Percentiles rank a stretch among this genome's conserved stretches.
Conservation (phyloP, 805 yeast species). For the Candida sakaeoensis region DNA sequence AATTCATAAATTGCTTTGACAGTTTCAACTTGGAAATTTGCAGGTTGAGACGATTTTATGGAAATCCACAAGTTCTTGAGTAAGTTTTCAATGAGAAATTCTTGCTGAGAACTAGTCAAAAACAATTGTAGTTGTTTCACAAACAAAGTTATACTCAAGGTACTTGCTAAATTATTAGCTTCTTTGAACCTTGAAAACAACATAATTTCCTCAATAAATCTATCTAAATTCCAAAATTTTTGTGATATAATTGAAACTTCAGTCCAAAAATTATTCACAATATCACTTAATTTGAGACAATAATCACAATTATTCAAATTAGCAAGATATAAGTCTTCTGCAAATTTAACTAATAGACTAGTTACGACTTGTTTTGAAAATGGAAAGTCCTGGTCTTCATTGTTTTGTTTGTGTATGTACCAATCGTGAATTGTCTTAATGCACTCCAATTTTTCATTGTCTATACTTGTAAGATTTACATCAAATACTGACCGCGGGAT, state of each 20-base stretch:
- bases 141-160: constrained; percentile 43
- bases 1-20: constrained; percentile 63
- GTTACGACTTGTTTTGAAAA: constrained; percentile 15
- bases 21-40: constrained; percentile 62
- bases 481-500: constrained; percentile 61
- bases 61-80: constrained; percentile 53
- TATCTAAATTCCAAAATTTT: background rate
- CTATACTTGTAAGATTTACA: constrained; percentile 1
- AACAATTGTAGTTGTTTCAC: constrained; percentile 32
- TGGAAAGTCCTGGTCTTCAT: constrained; percentile 11
- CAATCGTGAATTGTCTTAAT: constrained; percentile 15
- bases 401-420: constrained; percentile 14
- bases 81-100: constrained; percentile 37
- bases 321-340: constrained; percentile 17
- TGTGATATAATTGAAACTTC: constrained; percentile 16
- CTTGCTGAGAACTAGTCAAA: constrained; percentile 28
- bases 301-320: constrained; percentile 13
- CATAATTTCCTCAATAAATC: background rate
- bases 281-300: constrained; percentile 18
- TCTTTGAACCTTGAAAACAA: background rate
- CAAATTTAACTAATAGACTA: constrained; percentile 14
- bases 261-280: constrained; percentile 19
- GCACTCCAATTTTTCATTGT: constrained; percentile 8
- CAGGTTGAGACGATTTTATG: constrained; percentile 46
- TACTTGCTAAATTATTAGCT: constrained; percentile 11